phyloP scores from a whole-genome alignment of 495 filamentous ascomycete species.

The Hypoxylon crocopeplum region DNA sequence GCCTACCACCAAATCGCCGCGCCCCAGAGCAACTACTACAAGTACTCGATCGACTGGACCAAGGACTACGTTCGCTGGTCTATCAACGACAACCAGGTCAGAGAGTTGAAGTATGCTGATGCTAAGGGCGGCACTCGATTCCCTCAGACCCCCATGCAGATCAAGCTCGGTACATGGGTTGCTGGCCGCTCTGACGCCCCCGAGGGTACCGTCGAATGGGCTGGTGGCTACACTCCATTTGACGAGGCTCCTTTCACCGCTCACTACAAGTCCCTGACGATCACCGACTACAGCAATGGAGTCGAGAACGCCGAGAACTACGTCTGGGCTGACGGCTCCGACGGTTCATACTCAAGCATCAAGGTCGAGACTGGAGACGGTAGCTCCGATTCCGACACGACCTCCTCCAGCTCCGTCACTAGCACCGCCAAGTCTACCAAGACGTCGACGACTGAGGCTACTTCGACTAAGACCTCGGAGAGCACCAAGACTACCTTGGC shows the following conservation, averaged over 20 bases:
- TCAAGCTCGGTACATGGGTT: conserved; percentile 88
- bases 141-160: conserved; percentile 89
- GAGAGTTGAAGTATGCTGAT: conserved; percentile 68
- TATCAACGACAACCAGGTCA: conserved; percentile 74
- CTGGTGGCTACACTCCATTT: conserved; percentile 82
- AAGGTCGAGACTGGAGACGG: conserved; percentile 72
- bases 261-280: conserved; percentile 79
- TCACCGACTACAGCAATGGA: conserved; percentile 89
- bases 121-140: conserved; percentile 70
- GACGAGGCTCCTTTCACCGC: conserved; percentile 79
- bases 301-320: conserved; percentile 73
- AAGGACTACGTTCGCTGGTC: conserved; percentile 77
- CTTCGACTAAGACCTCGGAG: conserved; percentile 32
- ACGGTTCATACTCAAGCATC: conserved; percentile 81
- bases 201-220: conserved; percentile 85
- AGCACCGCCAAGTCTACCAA: conserved; percentile 37
- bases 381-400: conserved; percentile 62
- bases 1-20: conserved; percentile 67
- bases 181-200: conserved; percentile 74
- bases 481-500: conserved; percentile 36
- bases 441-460: conserved; percentile 21
- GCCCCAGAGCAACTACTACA: conserved; percentile 73
- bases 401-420: conserved; percentile 19
- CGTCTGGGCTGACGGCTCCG: conserved; percentile 69
- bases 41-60: conserved; percentile 90